Evolutionary conservation across 2,329 filamentous ascomycete species (phyloP), one percentile per base, ranked within the genome.

Genomic region (Penicillium sclerotigenum): DNA sequence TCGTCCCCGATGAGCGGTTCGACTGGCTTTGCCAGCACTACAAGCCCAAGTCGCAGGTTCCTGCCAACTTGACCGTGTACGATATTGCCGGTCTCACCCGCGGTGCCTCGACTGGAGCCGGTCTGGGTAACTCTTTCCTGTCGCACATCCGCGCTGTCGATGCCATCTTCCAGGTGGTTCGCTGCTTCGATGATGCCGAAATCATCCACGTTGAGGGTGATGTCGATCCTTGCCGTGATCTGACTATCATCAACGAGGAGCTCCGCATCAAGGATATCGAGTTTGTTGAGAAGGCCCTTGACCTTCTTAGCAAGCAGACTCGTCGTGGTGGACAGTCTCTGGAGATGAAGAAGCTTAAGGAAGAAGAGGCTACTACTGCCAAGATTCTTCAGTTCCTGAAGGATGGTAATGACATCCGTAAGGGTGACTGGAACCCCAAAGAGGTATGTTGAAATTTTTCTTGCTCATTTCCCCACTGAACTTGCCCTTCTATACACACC

Each of bases 181-280:
- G 92, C 69, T 96, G 90, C 80, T 97, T 99, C 79, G 95, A 99
- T 73, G 94, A 99, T 81, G 94, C 93, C 58, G 94, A 99, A 79
- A 99, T 99, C 70, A 97, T 97, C 69, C 94, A 99, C 83, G 92
- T 99, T 64, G 95, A 99, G 82, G 95, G 94, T 74, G 94, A 99
- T 70, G 95, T 99, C 68, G 90, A 99, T 79, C 95, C 94, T 33
- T 85, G 89, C 59, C 88, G 94, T 72, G 94, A 99, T 81, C 78
- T 99, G 66, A 89, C 91, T 71, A 99, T 99, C 75, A 97, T 99
- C 78, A 91, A 87, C 75, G 92, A 97, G 73, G 94, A 99, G 80
- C 81, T 99, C 71, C 87, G 93, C 61, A 87, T 97, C 76, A 99
- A 99, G 82, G 94, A 99, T 78, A 97, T 97, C 64, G 95, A 99